Evolutionary conservation across 306 rosid genomes (phyloP), one percentile per base, ranked within the genome.

Genomic region (Hippophae tibetana): DNA sequence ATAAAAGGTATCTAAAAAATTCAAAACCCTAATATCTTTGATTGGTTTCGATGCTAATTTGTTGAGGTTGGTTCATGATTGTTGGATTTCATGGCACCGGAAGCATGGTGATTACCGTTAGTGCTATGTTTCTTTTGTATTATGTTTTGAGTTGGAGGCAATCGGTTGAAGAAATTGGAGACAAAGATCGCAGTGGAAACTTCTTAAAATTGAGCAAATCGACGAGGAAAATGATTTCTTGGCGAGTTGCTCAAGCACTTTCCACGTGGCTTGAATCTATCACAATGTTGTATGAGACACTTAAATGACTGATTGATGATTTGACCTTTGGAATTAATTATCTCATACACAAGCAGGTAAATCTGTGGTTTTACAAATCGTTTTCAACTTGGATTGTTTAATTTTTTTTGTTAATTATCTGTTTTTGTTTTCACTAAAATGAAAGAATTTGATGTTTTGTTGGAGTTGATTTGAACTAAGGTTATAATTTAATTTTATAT

Each of bases 201-300:
- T 61, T 76, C 60, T 71, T 86, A 57, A 88, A 78, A 72, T 82
- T 85, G 51, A 70, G 58, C 60, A 79, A 94, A 79, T 87, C 89
- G 63, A 54, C 62, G 43, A 80, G 86, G 61, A 68, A 86, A 60
- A 77, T 86, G 76, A 42, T 92, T 50, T 68, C 89, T 3, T 76
- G 96, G 83, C 66, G 96, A 44, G 93, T 95, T n/a, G 95, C 89
- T 55, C 98, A 81, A 73, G 89, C 98, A 0, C 98, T 96, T 43
- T 96, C 89, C 69, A 92, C 86, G 43, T 72, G 89, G 67, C 65
- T 87, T 13, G 98, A 92, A 74, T 81, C 98, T 42, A 78, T 92
- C 43, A 74, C 72, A 2, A 92, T 89, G 31, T 61, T 92, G 54
- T 79, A 95, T 13, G 98, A 92, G 69, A 92, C 98, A 45, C 72